Base-by-base conservation (phyloP, 2,329 filamentous ascomycete genomes). In the Davidsoniella australis region DNA sequence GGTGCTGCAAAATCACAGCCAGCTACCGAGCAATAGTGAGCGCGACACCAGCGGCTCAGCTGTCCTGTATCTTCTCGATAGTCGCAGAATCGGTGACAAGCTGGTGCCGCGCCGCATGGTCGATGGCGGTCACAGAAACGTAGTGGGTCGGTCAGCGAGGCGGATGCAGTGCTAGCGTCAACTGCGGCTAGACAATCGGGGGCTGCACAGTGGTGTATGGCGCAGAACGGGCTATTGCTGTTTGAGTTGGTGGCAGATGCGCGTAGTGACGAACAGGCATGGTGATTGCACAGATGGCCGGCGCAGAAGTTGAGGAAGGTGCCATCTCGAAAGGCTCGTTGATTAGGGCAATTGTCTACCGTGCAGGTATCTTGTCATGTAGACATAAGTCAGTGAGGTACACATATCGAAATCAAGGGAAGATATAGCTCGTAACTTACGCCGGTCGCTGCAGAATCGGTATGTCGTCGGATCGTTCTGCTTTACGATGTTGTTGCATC, bases 61-160 rank as follows among this genome's bases (percentile, higher is more conserved):
- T 17, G 33, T 14, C 40, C 47, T 3, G 29, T 33, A 33, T 37
- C 39, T n/a, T 49, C 39, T n/a, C 44, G 38, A 9, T 14, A 46
- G 41, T 45, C 47, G 14, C 55, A 53, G 41, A 56, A 55, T n/a
- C 53, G 51, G 6, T 23, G 36, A 42, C 57, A 58, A 10, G 29
- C 29, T 33, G 29, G 43, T 50, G 4, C 20, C 41, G 1, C 46
- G 39, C 16, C 40, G 54, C 57, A 58, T 20, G 55, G 45, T 7
- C 57, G 52, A 48, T 58, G 57, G 7, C 55, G 53, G 14, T 58
- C 54, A 44, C 57, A 58, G 54, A 56, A 58, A 9, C 56, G 54
- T 3, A 53, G 47, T 6, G 45, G 46, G 20, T 54, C 53, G n/a
- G 51, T 29, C 5, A 50, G 45, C 9, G 54, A 49, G 17, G 26